Evolutionary conservation across 176 grass and related monocot genomes (phyloP).

Genomic region (Triticum monococcum): DNA sequence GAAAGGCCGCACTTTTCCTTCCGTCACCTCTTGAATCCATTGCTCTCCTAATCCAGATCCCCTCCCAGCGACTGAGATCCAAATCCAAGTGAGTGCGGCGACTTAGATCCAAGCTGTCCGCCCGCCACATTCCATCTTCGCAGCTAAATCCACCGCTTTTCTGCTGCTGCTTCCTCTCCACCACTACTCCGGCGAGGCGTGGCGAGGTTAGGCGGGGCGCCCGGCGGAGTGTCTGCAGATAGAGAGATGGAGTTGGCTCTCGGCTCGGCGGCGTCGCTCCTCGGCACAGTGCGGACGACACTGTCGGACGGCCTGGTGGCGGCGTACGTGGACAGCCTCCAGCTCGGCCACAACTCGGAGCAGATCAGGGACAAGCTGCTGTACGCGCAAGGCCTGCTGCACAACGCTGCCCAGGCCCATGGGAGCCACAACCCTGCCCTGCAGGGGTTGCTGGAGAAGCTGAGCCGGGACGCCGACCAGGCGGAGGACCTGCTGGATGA

Average conservation of each 20-base stretch:
- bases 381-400: neutral
- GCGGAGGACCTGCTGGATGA: neutral
- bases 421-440: neutral
- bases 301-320: neutral
- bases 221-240: neutral
- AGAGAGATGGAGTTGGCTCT: neutral
- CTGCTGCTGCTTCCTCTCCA: too few species aligned
- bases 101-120: too few species aligned
- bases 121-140: too few species aligned
- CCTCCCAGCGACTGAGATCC: too few species aligned
- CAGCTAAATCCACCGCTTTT: too few species aligned
- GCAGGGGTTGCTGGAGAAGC: neutral
- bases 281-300: neutral
- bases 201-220: neutral
- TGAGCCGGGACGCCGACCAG: neutral
- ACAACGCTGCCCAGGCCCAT: neutral
- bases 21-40: too few species aligned
- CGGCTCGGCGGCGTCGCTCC: neutral
- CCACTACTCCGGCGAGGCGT: too few species aligned
- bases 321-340: neutral
- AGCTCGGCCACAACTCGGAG: neutral
- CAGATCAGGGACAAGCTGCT: neutral
- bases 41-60: too few species aligned
- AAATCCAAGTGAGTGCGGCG: too few species aligned
- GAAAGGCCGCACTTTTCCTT: too few species aligned